Evolutionary conservation across 176 grass and related monocot species (phyloP).

Genomic region (Oropetium thomaeum): DNA sequence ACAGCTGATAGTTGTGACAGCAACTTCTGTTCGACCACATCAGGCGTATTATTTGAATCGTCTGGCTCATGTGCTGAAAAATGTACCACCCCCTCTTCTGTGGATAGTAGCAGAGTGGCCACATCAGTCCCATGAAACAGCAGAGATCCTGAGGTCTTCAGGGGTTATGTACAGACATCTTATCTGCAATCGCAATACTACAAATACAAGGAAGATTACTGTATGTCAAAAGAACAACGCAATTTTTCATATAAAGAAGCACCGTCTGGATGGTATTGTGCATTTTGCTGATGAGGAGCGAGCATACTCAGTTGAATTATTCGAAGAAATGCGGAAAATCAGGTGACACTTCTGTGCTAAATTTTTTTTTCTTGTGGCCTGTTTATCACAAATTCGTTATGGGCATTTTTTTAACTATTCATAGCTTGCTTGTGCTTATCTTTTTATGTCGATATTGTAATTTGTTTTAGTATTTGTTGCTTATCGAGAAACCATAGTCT

Average conservation of each 20-base stretch:
- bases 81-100: constrained; percentile 62
- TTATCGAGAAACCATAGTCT: neutral
- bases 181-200: constrained; percentile 69
- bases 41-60: constrained; percentile 85
- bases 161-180: constrained; percentile 96
- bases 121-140: constrained; percentile 75
- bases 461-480: neutral
- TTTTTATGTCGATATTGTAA: neutral
- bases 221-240: constrained; percentile 88
- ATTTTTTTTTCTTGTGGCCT: neutral
- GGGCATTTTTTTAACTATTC: neutral
- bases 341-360: constrained; percentile 51
- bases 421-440: constrained; percentile 1
- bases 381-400: constrained; percentile 7
- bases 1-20: constrained; percentile 83
- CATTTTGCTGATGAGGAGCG: constrained; percentile 89
- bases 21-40: constrained; percentile 78
- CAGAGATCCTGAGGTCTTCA: constrained; percentile 77
- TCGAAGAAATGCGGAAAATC: constrained; percentile 93
- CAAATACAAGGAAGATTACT: constrained; percentile 65
- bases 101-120: constrained; percentile 90
- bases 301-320: constrained; percentile 71
- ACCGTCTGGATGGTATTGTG: constrained; percentile 88
- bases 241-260: constrained; percentile 95
- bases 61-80: constrained; percentile 68